Evolutionary conservation across 495 filamentous ascomycete species (phyloP), one percentile per base, ranked within the genome.

Genomic region (Penicillium silybi): DNA sequence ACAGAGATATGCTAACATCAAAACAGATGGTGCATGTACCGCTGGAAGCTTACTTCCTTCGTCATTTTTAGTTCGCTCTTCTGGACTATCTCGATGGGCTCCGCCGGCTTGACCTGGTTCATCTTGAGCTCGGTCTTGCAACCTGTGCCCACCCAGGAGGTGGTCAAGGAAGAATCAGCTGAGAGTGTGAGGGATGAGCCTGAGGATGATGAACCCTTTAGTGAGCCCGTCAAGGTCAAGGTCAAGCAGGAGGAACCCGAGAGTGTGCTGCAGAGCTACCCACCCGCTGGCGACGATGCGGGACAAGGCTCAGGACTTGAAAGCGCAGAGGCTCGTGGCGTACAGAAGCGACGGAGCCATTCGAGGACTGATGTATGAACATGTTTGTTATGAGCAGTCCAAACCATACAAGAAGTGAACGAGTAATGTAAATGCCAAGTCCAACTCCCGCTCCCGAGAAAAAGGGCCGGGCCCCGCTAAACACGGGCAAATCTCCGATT

Each of bases 11-110:
- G 37, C 62, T 58, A 42, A 63, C 27, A 17, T 9, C 3, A 16
- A 27, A 2, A 42, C 45, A 80, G 86, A 50, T 92, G 88, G 85
- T 59, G 89, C 23, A 95, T 98, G 88, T 92, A 89, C 54, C 80
- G 86, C 19, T 85, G 89, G 70, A 82, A 85, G 32, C 52, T 92
- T 25, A 64, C 83, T 1, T 82, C 82, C 10, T 89, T 90, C 54
- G 35, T 87, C 0, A 54, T 87, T 2, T 86, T 86, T 47, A 87
- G 81, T 4, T 69, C 62, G 3, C 40, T 80, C 22, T 96, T 97
- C 66, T 97, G 90, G 92, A 65, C 63, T 8, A 71, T 80, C 2
- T 88, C 88, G 56, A 76, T 95, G 69, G 40, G 78, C 0, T 84
- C 83, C 26, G 74, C 81, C 52, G 66, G 73, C 6, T 1, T 86